A percentile compares a stretch with the other conserved stretches of the same genome.
Evolutionary conservation across 306 rosid genomes (phyloP).

Genomic region (Lathyrus oleraceus): DNA sequence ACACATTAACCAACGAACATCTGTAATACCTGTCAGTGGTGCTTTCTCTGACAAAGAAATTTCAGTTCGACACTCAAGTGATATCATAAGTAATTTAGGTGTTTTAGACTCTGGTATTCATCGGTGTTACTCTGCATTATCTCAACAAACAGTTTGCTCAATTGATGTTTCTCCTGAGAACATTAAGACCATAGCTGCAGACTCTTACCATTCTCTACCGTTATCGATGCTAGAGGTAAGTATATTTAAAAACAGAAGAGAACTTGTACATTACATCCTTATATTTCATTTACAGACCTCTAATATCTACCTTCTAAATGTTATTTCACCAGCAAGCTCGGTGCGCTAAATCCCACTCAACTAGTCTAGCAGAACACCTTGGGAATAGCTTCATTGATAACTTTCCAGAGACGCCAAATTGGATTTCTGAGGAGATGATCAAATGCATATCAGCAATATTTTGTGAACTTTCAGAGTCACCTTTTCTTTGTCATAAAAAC

Average conservation of each 20-base stretch:
- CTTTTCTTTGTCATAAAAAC: conserved; percentile 48
- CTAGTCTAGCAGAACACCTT: conserved; percentile 59
- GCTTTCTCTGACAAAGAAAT: conserved; percentile 44
- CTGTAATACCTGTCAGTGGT: conserved; percentile 30
- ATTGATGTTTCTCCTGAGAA: conserved; percentile 48
- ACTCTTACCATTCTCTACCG: conserved; percentile 83
- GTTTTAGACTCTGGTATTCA: conserved; percentile 66
- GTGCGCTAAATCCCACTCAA: conserved; percentile 48
- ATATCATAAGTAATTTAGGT: conserved; percentile 40
- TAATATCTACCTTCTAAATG: conserved; percentile 36
- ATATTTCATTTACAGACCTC: conserved; percentile 26
- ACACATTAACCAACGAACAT: conserved; percentile 35
- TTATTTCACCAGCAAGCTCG: conserved; percentile 61
- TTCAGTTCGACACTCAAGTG: conserved; percentile 35
- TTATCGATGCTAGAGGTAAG: conserved; percentile 87
- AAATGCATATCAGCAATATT: conserved; percentile 76
- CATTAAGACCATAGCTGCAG: conserved; percentile 55
- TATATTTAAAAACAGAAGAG: conserved; percentile 12
- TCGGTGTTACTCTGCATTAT: conserved; percentile 71
- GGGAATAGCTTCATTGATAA: conserved; percentile 46
- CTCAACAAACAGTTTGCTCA: conserved; percentile 65
- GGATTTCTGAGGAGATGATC: conserved; percentile 88
- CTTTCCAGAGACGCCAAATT: conserved; percentile 67
- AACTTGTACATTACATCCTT: conserved; percentile 21
- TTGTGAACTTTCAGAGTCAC: conserved; percentile 78